These are phyloP conservation scores for Vicia sativa DNA, from an alignment of 306 rosid genomes.

Conservation along the genomic window DNA sequence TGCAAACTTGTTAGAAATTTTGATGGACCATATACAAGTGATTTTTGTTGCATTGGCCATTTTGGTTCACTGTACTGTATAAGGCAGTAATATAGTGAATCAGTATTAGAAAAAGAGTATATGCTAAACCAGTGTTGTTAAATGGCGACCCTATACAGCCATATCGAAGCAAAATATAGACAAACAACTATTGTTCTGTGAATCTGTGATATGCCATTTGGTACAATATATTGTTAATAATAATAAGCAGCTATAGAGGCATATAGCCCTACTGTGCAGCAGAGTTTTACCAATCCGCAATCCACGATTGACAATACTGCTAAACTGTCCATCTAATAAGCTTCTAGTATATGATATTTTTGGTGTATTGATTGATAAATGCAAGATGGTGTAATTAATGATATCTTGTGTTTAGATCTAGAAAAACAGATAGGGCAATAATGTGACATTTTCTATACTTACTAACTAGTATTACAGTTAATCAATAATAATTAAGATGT, in stretches of 20 bases:
- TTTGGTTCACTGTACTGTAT: constrained; percentile 2
- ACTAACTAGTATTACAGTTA: background rate
- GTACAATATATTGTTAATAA: no score
- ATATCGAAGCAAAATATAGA: no score
- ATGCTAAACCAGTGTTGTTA: constrained; percentile 11
- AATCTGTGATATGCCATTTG: no score
- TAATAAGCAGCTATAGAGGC: no score
- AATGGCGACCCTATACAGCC: no score
- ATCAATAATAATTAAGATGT: constrained; percentile 27
- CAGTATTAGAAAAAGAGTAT: constrained; percentile 9
- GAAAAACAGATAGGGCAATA: constrained; percentile 21
- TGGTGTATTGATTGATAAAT: constrained; percentile 2
- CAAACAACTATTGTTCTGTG: no score
- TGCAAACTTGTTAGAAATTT: constrained; percentile 36
- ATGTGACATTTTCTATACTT: constrained; percentile 15
- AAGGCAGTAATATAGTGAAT: constrained; percentile 17
- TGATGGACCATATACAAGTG: constrained; percentile 19
- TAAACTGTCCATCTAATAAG: constrained; percentile 4
- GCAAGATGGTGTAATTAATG: constrained; percentile 17
- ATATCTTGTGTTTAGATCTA: background rate
- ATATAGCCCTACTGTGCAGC: no score
- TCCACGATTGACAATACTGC: background rate
- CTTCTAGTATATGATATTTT: constrained; percentile 21
- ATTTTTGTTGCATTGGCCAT: constrained; percentile 31
- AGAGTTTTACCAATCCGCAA: no score